phyloP scores from a whole-genome alignment of 140 eudicot species.

The Bidens hawaiensis region DNA sequence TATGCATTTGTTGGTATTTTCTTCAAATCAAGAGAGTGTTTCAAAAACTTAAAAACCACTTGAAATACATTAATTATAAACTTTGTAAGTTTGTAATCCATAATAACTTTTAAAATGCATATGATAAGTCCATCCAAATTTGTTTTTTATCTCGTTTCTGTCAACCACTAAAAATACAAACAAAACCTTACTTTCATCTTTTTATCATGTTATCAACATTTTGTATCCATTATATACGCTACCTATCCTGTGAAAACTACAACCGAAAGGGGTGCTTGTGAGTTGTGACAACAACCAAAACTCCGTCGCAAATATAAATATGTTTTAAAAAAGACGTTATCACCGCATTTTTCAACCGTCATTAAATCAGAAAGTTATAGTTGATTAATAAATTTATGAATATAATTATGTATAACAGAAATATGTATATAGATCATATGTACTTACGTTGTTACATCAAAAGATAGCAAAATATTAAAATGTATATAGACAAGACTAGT shows the following conservation, averaged over 20 bases:
- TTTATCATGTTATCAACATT: neutral
- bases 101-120: constrained; percentile 16
- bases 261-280: too few species aligned
- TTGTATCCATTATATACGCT: neutral
- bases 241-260: neutral
- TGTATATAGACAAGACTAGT: neutral
- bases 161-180: constrained; percentile 3
- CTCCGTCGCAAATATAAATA: too few species aligned
- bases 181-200: neutral
- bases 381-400: too few species aligned
- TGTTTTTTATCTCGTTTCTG: neutral
- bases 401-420: too few species aligned
- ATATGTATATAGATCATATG: too few species aligned
- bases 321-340: too few species aligned
- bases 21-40: too few species aligned
- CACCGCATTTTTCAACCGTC: too few species aligned
- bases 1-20: neutral
- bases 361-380: too few species aligned
- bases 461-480: neutral
- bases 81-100: too few species aligned
- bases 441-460: too few species aligned
- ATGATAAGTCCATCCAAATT: constrained; percentile 1
- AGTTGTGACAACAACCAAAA: too few species aligned
- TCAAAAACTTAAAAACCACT: neutral
- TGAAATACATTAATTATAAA: neutral